Evolutionary conservation across 2,329 filamentous ascomycete genomes (phyloP), one percentile per base, ranked within the genome.

Genomic region (Sarocladium brachiariae): DNA sequence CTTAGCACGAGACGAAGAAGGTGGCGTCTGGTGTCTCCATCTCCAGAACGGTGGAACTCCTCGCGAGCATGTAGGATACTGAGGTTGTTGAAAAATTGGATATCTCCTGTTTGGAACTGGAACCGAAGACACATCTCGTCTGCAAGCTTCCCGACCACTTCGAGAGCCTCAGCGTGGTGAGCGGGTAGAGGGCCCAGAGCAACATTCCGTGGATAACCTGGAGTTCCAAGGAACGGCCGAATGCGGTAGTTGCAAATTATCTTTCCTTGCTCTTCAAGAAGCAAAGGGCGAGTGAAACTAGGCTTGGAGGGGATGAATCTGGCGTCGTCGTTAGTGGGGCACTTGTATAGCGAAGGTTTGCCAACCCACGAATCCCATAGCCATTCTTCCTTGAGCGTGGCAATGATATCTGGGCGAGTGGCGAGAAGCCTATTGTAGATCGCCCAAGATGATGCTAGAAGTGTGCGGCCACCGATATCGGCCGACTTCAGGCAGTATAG

Each of bases 341-440:
- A 23, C 6, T 19, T 21, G 8, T 21, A 14, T 13, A 19, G n/a
- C 9, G 19, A 39, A 10, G 19, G 9, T 16, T 16, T 10, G 11
- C 11, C 7, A 21, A 14, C 39, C 21, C 16, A 47, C 43, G 43
- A 47, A 18, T 47, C 43, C 43, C 43, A 47, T 3, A 47, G 43
- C 80, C 62, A 83, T 55, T 64, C 74, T 55, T 74, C 68, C 0
- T 75, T 65, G 24, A 86, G 63, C 0, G 77, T 81, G 3, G 71
- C 66, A 31, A 86, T 76, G 13, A 85, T 63, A 56, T 85, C 81
- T 0, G 81, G 81, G 16, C 80, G 64, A 2, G 72, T 78, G 16
- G 63, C 64, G 0, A 80, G 80, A 2, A 86, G 67, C 58, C 83
- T 74, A 55, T 85, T 85, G 60, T 85, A 85, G 2, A 85, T 75